Evolutionary conservation across 345 rosid species (phyloP).

Genomic region (Kernera saxatilis): DNA sequence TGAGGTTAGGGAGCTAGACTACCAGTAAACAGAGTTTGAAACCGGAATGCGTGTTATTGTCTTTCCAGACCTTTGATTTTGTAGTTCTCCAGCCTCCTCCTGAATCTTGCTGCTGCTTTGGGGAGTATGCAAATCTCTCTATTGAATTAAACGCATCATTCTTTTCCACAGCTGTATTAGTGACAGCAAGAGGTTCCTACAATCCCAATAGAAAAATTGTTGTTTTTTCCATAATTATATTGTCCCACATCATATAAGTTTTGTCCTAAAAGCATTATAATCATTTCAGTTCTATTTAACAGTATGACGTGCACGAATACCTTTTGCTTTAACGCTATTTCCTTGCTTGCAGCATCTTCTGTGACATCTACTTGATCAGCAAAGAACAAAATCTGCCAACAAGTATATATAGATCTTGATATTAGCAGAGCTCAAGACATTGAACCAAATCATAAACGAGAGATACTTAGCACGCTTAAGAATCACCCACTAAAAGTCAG

Average conservation of each 20-base stretch:
- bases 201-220: neutral
- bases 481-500: neutral
- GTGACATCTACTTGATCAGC: conserved; percentile 42
- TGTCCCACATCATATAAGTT: neutral
- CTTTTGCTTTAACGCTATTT: conserved; percentile 27
- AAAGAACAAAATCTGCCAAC: conserved; percentile 57
- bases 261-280: neutral
- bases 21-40: conserved; percentile 5
- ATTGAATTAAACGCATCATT: conserved; percentile 39
- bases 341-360: conserved; percentile 32
- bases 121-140: conserved; percentile 55
- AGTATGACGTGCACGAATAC: conserved; percentile 26
- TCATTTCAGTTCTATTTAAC: neutral
- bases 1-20: neutral
- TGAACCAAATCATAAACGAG: neutral
- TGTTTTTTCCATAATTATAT: neutral
- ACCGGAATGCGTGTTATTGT: neutral
- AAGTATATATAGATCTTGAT: neutral
- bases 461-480: neutral
- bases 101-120: conserved; percentile 30
- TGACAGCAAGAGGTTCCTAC: conserved; percentile 32
- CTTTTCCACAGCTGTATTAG: conserved; percentile 28
- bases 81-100: conserved; percentile 90
- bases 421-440: conserved; percentile 2
- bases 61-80: conserved; percentile 52